Percentiles rank a stretch among this genome's conserved stretches.
Evolutionary conservation across 345 rosid species (phyloP).

Genomic region (Euphorbia pulcherrima): DNA sequence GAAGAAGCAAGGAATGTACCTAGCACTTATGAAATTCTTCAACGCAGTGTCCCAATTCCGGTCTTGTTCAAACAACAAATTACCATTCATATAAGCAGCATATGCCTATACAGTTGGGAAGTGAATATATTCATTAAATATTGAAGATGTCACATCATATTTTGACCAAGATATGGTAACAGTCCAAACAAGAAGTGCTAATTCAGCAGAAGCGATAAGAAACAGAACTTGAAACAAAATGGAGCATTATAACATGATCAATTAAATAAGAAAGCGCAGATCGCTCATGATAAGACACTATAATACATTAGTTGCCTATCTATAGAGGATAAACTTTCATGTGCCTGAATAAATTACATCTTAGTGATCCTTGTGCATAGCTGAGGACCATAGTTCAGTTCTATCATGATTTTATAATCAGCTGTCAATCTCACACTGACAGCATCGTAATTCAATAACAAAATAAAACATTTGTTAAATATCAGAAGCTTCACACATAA

Average conservation of each 20-base stretch:
- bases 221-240: neutral
- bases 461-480: neutral
- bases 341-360: neutral
- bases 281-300: neutral
- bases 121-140: conserved; percentile 2
- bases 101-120: conserved; percentile 59
- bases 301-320: neutral
- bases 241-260: neutral
- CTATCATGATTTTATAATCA: conserved; percentile 1
- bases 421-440: neutral
- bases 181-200: conserved; percentile 4
- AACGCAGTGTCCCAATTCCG: conserved; percentile 87
- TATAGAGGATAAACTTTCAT: neutral
- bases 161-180: conserved; percentile 5
- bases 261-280: neutral
- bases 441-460: neutral
- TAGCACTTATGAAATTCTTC: conserved; percentile 84
- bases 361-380: neutral
- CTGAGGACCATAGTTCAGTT: neutral
- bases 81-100: conserved; percentile 97
- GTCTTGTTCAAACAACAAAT: conserved; percentile 91
- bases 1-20: conserved; percentile 41
- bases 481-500: neutral
- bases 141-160: conserved; percentile 2
- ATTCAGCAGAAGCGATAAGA: neutral